A percentile compares a stretch with the other conserved stretches of the same genome.
Conservation (phyloP, 805 yeast species). For the Wickerhamomyces sydowiorum region DNA sequence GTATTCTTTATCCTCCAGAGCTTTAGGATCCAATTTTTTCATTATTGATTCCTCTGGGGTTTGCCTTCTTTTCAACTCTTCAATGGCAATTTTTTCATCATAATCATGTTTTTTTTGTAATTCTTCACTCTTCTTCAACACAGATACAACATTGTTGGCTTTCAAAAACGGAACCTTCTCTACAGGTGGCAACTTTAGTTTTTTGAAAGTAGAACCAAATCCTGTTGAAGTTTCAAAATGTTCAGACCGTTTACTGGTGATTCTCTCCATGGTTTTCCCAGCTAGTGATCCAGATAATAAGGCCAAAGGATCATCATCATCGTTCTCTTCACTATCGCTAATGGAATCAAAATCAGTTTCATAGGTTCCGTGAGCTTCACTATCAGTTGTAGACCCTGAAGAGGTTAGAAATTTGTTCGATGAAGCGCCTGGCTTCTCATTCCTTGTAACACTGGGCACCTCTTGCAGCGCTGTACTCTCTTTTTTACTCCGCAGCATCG, state of each 20-base stretch:
- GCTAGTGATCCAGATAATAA: background rate
- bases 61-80: conserved; percentile 1
- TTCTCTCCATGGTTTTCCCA: background rate
- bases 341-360: too few species aligned
- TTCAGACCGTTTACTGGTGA: background rate
- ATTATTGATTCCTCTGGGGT: background rate
- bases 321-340: background rate
- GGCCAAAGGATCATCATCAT: conserved; percentile 1
- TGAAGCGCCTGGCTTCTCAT: too few species aligned
- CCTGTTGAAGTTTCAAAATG: conserved; percentile 1
- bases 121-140: conserved; percentile 2
- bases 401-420: too few species aligned
- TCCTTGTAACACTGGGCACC: too few species aligned
- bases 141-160: background rate
- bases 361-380: background rate
- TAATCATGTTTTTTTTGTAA: conserved; percentile 2
- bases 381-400: too few species aligned
- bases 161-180: conserved; percentile 1
- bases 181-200: conserved; percentile 3
- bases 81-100: conserved; percentile 3
- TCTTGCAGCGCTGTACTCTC: too few species aligned
- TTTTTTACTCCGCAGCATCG: too few species aligned
- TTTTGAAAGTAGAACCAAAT: background rate
- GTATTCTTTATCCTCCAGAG: conserved; percentile 2
- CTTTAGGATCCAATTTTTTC: conserved; percentile 3